Conservation (phyloP, 2,329 filamentous ascomycete species). For the Coleophoma cylindrospora region DNA sequence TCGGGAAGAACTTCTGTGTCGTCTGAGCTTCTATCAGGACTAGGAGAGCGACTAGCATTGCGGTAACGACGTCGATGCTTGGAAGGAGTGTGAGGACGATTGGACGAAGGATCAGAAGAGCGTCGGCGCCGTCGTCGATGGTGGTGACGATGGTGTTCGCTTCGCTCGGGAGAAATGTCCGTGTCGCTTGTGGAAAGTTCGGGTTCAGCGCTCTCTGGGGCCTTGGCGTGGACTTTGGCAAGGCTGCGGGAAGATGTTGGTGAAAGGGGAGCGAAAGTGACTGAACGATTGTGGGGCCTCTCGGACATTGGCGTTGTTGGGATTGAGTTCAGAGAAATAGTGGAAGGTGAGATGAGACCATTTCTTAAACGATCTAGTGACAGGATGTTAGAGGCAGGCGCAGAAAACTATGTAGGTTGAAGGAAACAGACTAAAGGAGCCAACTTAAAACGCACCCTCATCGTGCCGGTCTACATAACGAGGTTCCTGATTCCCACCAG, state of each 20-base stretch:
- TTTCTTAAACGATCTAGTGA: constrained; percentile 9
- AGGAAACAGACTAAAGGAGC: constrained; percentile 4
- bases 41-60: constrained; percentile 1
- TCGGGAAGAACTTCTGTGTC: constrained; percentile 22
- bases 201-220: not conserved
- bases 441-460: constrained; percentile 17
- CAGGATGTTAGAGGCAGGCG: constrained; percentile 1
- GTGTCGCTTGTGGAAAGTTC: not conserved
- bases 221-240: constrained; percentile 7
- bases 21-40: not conserved
- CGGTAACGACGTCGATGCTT: constrained; percentile 14
- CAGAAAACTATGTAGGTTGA: not conserved
- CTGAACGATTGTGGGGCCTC: constrained; percentile 18
- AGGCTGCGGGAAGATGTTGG: constrained; percentile 20
- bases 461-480: constrained; percentile 14
- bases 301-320: not conserved
- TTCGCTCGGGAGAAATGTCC: not conserved
- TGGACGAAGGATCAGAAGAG: constrained; percentile 23
- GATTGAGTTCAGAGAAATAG: constrained; percentile 4
- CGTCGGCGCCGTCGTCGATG: constrained; percentile 8
- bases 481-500: constrained; percentile 2
- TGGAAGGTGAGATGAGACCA: constrained; percentile 5
- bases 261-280: constrained; percentile 25
- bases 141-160: constrained; percentile 10
- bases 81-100: constrained; percentile 16